Conservation (phyloP, 257 asterid species). For the Nyctanthes arbortristis region DNA sequence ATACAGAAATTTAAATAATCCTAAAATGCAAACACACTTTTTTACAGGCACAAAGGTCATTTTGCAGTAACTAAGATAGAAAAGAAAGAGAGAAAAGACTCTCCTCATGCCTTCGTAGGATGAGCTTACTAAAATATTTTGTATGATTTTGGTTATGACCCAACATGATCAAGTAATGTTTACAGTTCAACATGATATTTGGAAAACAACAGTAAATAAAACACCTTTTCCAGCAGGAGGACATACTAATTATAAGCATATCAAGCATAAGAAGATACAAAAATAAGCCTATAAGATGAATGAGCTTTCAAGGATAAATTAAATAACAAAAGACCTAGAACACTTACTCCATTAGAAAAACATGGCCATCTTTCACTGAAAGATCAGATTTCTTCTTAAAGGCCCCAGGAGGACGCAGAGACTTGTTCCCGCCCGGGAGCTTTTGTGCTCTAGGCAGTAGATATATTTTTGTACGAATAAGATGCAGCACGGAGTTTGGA, state of each 20-base stretch:
- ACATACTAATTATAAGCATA: not conserved
- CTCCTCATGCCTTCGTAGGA: too few species aligned
- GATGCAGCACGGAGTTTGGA: constrained; percentile 92
- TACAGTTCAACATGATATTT: constrained; percentile 3
- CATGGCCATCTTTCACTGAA: constrained; percentile 96
- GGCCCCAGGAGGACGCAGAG: constrained; percentile 99
- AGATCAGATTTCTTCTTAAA: constrained; percentile 98
- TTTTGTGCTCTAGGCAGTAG: constrained; percentile 89
- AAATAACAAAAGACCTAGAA: constrained; percentile 2
- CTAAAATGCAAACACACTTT: too few species aligned
- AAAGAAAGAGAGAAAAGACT: too few species aligned
- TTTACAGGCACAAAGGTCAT: not conserved
- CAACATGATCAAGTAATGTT: not conserved
- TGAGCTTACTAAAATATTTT: too few species aligned
- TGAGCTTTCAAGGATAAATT: constrained; percentile 15
- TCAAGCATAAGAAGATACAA: constrained; percentile 14
- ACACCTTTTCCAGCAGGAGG: not conserved
- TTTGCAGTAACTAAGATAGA: not conserved
- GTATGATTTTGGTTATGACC: too few species aligned
- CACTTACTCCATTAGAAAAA: constrained; percentile 97
- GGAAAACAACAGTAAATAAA: not conserved
- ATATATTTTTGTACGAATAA: constrained; percentile 86
- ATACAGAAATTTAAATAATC: too few species aligned
- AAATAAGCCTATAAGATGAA: constrained; percentile 9
- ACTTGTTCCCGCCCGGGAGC: constrained; percentile 96